Base-by-base conservation (phyloP, 1,284 basidiomycete genomes). In the Sporisorium exsertum region DNA sequence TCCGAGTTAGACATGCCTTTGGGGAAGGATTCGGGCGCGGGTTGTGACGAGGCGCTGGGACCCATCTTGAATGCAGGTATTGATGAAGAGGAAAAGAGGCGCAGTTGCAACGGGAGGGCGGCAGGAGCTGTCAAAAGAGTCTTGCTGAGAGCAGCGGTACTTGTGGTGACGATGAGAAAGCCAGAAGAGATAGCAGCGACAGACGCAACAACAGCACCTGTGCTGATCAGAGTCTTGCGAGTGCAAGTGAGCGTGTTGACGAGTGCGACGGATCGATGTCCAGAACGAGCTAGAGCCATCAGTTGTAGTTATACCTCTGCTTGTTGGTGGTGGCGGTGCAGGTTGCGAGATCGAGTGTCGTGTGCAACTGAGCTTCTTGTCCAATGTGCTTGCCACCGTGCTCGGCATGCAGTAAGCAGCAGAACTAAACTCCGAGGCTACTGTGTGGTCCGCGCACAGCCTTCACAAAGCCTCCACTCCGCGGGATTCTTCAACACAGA, bases 1-100 rank as follows among this genome's bases (percentile, higher is more conserved):
- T 96, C 94, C n/a, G 87, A 84, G 6, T 95, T 93, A 29, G 89
- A 88, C 88, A 94, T 95, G 71, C 74, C 74, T 49, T 77, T 77
- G 18, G 74, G 66, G 64, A 77, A 77, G 6, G 66, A 70, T 18
- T 69, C 66, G 32, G 74, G 70, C 13, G 72, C 29, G 9, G 63
- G 60, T 59, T 71, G 72, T 13, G 67, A 67, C 1, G 72, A 75
- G 7, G 61, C 73, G 13, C 61, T 72, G 52, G 68, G 67, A 0
- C 68, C 73, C 73, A 76, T 76, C 24, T 72, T 76, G 68, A 72
- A 76, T 4, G 45, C 3, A 18, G 37, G 1, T 1, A 20, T 32
- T 1, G 49, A 20, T 0, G 59, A 45, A 1, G 73, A 50, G 13
- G 73, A 64, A 57, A 68, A 76, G 15, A 60, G 43, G 27, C 66